These are phyloP conservation scores for Vinca minor DNA, from an alignment of 257 asterid species.

Conservation along the genomic window DNA sequence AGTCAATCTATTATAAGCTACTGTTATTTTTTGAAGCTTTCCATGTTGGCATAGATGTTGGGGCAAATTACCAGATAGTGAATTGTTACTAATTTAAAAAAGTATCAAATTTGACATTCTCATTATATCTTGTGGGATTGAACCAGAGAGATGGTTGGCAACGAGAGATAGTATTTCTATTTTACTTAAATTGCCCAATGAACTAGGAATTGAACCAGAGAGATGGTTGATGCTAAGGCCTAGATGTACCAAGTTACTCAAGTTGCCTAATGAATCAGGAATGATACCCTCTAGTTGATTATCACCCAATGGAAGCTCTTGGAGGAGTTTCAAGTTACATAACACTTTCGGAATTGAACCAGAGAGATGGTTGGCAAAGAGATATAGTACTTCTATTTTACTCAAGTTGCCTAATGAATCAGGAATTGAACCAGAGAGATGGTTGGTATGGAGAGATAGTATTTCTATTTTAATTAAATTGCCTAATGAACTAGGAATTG, in stretches of 20 bases:
- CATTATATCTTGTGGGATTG: no score
- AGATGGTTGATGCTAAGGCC: neutral
- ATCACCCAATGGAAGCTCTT: neutral
- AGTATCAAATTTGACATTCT: neutral
- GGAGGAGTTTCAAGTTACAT: slow-evolving; percentile 6
- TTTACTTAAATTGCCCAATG: neutral
- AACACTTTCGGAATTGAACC: slow-evolving; percentile 19
- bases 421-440: slow-evolving; percentile 11
- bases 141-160: neutral
- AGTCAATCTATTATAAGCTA: slow-evolving; percentile 15
- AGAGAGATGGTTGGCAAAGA: neutral
- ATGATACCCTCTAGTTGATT: slow-evolving; percentile 13
- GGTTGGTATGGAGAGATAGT: no score
- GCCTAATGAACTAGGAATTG: slow-evolving; percentile 1
- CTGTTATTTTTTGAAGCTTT: slow-evolving; percentile 9
- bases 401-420: slow-evolving; percentile 1
- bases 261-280: neutral
- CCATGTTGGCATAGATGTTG: slow-evolving; percentile 23
- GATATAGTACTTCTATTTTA: neutral
- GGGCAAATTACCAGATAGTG: slow-evolving; percentile 24
- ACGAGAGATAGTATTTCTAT: neutral
- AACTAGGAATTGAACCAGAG: neutral
- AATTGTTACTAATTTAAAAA: neutral
- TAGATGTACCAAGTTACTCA: neutral
- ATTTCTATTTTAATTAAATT: neutral